These are phyloP conservation scores for Saccharum spontaneum DNA, from an alignment of 176 grass and related monocot genomes.

Conservation along the genomic window DNA sequence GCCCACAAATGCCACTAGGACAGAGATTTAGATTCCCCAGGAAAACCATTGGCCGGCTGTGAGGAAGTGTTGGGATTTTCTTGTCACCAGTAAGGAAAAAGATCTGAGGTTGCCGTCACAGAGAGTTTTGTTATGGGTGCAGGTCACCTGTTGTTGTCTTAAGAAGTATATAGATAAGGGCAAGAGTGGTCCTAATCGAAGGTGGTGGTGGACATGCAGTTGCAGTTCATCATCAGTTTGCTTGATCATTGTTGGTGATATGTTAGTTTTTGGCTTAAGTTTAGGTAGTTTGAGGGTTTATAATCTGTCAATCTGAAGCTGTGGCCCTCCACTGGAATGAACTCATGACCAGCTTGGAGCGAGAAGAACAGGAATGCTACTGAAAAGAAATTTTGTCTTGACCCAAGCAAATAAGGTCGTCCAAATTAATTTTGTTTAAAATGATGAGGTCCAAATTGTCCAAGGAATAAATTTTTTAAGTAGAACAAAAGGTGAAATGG, in stretches of 20 bases:
- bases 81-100: not conserved
- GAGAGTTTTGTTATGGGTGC: not conserved
- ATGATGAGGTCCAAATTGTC: not conserved
- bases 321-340: not conserved
- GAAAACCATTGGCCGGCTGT: not conserved
- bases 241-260: not conserved
- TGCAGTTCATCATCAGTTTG: not conserved
- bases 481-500: not conserved
- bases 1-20: not conserved
- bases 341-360: not conserved
- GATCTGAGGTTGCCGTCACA: not conserved
- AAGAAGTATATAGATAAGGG: slow-evolving; percentile 1
- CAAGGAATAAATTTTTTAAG: no score
- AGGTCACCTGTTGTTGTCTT: slow-evolving; percentile 26
- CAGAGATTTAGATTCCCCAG: slow-evolving; percentile 28
- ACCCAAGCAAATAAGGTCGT: not conserved
- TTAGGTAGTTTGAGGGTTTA: not conserved
- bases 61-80: not conserved
- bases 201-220: not conserved
- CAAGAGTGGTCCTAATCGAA: not conserved
- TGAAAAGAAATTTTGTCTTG: not conserved
- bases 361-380: not conserved
- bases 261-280: not conserved
- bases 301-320: not conserved
- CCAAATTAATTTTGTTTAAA: not conserved